These are phyloP conservation scores for Spathaspora boniae DNA, from an alignment of 805 yeast species.

Conservation along the genomic window DNA sequence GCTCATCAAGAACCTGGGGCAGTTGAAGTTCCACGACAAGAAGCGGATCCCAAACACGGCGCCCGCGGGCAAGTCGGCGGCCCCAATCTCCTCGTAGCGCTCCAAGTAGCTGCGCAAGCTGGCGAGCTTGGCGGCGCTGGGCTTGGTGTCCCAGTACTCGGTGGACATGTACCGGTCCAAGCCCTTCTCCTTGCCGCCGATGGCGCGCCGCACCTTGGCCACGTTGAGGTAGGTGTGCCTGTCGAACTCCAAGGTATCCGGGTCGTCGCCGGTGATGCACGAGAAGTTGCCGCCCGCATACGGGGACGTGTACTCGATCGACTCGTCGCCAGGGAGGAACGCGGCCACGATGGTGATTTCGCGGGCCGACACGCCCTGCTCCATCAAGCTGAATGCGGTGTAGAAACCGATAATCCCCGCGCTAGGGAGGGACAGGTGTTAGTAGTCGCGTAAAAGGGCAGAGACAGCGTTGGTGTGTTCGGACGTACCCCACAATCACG, in stretches of 20 bases:
- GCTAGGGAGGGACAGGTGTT: constrained; percentile 28
- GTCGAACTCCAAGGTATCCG: constrained; percentile 44
- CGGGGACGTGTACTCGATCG: constrained; percentile 73
- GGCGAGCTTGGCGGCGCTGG: constrained; percentile 43
- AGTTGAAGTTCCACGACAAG: constrained; percentile 67
- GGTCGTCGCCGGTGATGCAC: constrained; percentile 55
- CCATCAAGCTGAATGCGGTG: constrained; percentile 50
- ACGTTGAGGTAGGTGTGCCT: constrained; percentile 54
- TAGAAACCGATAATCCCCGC: constrained; percentile 68
- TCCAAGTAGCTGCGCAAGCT: constrained; percentile 49
- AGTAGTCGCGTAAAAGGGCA: background rate
- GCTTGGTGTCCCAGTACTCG: constrained; percentile 55
- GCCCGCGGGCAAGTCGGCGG: constrained; percentile 46
- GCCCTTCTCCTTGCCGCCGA: constrained; percentile 56
- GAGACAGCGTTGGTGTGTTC: background rate
- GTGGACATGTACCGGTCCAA: constrained; percentile 52
- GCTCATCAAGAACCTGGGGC: constrained; percentile 57
- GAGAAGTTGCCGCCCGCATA: constrained; percentile 56
- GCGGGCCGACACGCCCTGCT: constrained; percentile 33
- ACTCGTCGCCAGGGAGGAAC: constrained; percentile 74
- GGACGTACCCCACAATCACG: constrained; percentile 31
- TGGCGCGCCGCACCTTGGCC: constrained; percentile 33
- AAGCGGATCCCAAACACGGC: constrained; percentile 54
- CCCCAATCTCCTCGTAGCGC: constrained; percentile 39
- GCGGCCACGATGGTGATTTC: constrained; percentile 60